Base-by-base conservation (phyloP, 768 basidiomycete species). In the Calocera cornea region DNA sequence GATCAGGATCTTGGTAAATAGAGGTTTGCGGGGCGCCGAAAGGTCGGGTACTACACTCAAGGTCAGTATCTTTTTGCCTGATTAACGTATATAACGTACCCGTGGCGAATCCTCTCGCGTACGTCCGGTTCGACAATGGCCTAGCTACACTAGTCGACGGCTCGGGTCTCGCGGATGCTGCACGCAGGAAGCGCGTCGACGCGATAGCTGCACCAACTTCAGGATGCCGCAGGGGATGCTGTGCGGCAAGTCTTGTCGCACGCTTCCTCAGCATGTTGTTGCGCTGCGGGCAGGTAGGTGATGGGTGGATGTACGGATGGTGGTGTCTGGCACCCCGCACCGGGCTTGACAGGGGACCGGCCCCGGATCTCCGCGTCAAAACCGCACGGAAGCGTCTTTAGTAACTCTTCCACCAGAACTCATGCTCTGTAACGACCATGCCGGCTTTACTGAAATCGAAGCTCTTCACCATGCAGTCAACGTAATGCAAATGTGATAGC, bases 1-100 rank as follows among this genome's bases (percentile, higher is more conserved):
- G 67, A 97, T 86, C 27, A 97, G 82, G 68, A 95, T 90, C 81
- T 97, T 97, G 79, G 90, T 86, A 71, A 93, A 92, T 2, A 77
- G 67, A 8, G 76, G 75, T 67, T 75, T 73, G 1, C 65, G 68
- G 14, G 64, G 54, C 10, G 54, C 27, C 8, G 54, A 27, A 10
- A 27, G 31, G 27, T 60, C 54, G 31, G 54, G 54, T 29, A 60
- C 54, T 60, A 22, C 54, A 19, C 27, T 3, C 7, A 8, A 60
- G 7, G 54, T 29, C 5, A 7, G 16, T 7, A 8, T 47, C 19
- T 47, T 5, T 5, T 7, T 17, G 19, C 19, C 8, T 8, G 44
- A 7, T 19, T 3, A 3, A 47, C 8, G 44, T 8, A 7, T 24
- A 47, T 38, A 5, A 16, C 24, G 54, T 31, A 60, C 54, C 31